Evolutionary conservation across 208 protist species (phyloP).

Genomic region (Trichomonas vaginalis): DNA sequence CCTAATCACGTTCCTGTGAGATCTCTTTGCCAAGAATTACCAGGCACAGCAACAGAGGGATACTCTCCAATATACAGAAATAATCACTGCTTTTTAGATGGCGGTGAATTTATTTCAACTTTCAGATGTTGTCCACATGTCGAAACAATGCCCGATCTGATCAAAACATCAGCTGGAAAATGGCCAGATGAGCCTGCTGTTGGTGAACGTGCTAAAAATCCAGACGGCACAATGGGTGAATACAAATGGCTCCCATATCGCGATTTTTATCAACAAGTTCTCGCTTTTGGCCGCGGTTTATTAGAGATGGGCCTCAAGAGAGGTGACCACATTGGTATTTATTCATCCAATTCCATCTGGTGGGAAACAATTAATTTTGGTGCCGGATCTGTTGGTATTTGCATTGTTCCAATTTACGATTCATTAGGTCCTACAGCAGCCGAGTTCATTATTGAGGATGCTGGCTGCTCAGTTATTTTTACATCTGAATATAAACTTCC

Average conservation of each 20-base stretch:
- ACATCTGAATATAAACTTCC: not conserved
- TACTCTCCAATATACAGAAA: not conserved
- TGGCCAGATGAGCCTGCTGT: not conserved
- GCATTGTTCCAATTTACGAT: conserved; percentile 20
- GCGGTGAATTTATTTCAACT: not conserved
- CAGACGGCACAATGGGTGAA: not conserved
- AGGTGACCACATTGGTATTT: conserved; percentile 3
- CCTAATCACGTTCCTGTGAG: not conserved
- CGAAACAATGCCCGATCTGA: not conserved
- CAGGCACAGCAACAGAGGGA: not conserved
- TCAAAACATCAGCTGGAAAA: not conserved
- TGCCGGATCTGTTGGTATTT: not conserved
- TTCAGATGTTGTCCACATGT: not conserved
- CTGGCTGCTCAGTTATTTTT: conserved; percentile 21
- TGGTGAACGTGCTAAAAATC: not conserved
- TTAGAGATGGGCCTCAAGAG: not conserved
- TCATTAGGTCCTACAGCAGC: conserved; percentile 21
- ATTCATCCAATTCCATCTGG: not conserved
- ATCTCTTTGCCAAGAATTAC: not conserved
- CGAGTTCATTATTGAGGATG: conserved; percentile 25
- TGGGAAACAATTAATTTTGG: not conserved
- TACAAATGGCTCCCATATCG: not conserved
- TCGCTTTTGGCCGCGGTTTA: not conserved
- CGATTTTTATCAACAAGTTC: not conserved
- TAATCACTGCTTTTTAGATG: not conserved